These are phyloP conservation scores for Yarrowia bubula DNA, from an alignment of 805 yeast genomes.

Conservation along the genomic window DNA sequence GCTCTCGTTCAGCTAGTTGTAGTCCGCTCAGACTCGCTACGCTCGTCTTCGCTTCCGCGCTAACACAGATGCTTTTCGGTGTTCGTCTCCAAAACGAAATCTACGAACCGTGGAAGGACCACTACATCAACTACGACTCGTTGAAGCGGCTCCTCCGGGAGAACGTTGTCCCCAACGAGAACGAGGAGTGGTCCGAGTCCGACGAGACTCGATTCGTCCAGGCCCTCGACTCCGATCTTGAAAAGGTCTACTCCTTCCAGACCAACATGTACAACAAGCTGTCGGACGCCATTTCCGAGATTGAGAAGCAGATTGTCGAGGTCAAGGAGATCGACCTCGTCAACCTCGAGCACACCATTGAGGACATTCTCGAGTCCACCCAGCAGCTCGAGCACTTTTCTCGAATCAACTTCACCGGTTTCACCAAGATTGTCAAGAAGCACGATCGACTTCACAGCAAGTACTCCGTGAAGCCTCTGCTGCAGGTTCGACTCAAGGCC, in stretches of 20 bases:
- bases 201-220: conserved; percentile 81
- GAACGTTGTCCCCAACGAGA: conserved; percentile 35
- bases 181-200: conserved; percentile 70
- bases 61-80: conserved; percentile 66
- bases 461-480: conserved; percentile 85
- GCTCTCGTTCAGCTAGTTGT: neutral
- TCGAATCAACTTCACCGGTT: conserved; percentile 90
- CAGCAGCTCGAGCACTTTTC: conserved; percentile 87
- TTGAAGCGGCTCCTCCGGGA: conserved; percentile 78
- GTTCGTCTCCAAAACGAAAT: conserved; percentile 76
- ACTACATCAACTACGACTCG: conserved; percentile 87
- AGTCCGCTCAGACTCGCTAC: too few species aligned
- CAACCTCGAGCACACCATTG: conserved; percentile 65
- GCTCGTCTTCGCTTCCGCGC: neutral
- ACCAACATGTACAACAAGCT: conserved; percentile 65
- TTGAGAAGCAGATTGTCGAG: conserved; percentile 59
- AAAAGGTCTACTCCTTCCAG: conserved; percentile 89
- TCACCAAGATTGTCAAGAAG: conserved; percentile 89
- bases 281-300: conserved; percentile 57
- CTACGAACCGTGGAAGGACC: conserved; percentile 87
- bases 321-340: conserved; percentile 48
- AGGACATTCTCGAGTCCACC: conserved; percentile 68
- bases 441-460: conserved; percentile 88
- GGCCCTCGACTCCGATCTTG: conserved; percentile 76
- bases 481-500: conserved; percentile 81